Percentiles rank a stretch among this genome's conserved stretches.
These are phyloP conservation scores for Betula pendula DNA, from an alignment of 306 rosid genomes.

Conservation along the genomic window DNA sequence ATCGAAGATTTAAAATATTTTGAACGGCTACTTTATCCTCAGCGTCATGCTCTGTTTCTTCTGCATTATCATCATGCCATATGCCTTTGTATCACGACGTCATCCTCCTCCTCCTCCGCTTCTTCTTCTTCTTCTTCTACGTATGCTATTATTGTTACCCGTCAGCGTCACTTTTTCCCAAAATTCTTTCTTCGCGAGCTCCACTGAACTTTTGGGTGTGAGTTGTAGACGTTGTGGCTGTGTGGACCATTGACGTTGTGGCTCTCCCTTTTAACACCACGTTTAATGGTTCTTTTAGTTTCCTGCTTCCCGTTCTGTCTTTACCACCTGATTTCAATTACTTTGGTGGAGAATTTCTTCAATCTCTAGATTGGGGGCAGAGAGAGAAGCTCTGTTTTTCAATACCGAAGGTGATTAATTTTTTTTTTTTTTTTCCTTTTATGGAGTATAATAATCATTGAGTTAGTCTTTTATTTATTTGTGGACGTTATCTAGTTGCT, in stretches of 20 bases:
- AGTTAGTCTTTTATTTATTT: too few relatives aligned
- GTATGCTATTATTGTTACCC: neutral
- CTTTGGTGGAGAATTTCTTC: neutral
- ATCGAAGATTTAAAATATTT: too few relatives aligned
- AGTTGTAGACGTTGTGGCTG: neutral
- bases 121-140: neutral
- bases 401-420: neutral
- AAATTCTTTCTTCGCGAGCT: neutral
- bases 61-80: too few relatives aligned
- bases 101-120: neutral
- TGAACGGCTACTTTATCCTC: too few relatives aligned
- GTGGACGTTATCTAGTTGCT: slow-evolving; percentile 32
- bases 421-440: too few relatives aligned
- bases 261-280: slow-evolving; percentile 13
- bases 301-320: neutral
- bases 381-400: neutral
- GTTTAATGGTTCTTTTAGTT: neutral
- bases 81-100: neutral
- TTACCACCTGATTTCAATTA: too few relatives aligned
- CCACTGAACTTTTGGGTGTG: neutral
- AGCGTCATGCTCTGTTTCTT: too few relatives aligned
- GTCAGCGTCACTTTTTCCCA: neutral
- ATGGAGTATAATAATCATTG: too few relatives aligned
- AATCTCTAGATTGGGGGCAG: neutral
- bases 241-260: too few relatives aligned